These are phyloP conservation scores for Umbilicus rupestris DNA, from an alignment of 164 flowering plant genomes.

Conservation along the genomic window DNA sequence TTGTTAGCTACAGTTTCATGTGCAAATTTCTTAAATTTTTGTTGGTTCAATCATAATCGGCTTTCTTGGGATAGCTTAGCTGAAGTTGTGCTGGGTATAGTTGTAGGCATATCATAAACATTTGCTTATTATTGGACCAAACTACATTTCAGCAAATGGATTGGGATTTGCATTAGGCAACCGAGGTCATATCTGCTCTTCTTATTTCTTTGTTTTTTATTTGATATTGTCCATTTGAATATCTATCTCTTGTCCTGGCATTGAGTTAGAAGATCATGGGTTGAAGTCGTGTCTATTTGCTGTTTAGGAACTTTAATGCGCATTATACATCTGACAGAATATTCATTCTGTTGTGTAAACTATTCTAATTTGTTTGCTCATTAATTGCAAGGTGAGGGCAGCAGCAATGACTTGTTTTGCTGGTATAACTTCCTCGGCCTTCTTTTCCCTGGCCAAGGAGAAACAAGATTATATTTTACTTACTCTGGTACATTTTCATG, in stretches of 20 bases:
- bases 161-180: neutral
- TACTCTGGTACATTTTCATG: slow-evolving; percentile 43
- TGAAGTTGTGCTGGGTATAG: too few species aligned
- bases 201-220: neutral
- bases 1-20: too few species aligned
- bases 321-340: neutral
- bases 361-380: neutral
- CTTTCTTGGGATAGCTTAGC: too few species aligned
- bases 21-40: too few species aligned
- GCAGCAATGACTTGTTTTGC: slow-evolving; percentile 92
- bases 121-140: too few species aligned
- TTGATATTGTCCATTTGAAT: neutral
- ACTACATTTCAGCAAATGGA: too few species aligned
- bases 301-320: neutral
- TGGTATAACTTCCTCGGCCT: slow-evolving; percentile 76
- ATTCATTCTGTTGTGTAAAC: neutral
- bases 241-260: neutral
- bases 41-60: too few species aligned
- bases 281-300: neutral
- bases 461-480: slow-evolving; percentile 52
- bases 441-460: slow-evolving; percentile 49
- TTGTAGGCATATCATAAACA: too few species aligned
- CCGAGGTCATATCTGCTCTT: neutral
- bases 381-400: slow-evolving; percentile 60
- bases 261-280: neutral